Evolutionary conservation across 2,329 filamentous ascomycete species (phyloP), one percentile per base, ranked within the genome.

Genomic region (Lachnellula suecica): DNA sequence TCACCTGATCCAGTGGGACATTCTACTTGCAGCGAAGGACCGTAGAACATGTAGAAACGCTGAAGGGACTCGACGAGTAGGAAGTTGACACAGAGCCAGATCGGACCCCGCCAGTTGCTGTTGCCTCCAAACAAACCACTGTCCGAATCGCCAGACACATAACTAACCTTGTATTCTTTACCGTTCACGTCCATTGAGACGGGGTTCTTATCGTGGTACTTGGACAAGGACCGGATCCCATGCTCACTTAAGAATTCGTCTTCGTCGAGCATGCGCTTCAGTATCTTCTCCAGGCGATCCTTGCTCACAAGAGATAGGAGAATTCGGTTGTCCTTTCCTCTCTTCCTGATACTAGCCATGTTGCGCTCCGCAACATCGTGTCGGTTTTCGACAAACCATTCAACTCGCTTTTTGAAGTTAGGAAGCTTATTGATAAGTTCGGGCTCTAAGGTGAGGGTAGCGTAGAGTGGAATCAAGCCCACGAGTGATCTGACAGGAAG

Each of bases 21-120:
- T 70, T 97, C 93, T 11, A 97, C 88, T 71, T 96, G 83, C 66
- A 97, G 84, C 15, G 84, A 82, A 53, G 89, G 88, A 54, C 93
- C 93, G 67, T 97, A 97, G 77, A 96, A 97, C 73, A 97, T 87
- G 75, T 91, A 95, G 77, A 96, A 97, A 27, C 93, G 82, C 64
- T 96, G 89, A n/a, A 97, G 81, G 6, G 92, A 93, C 70, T 97
- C 93, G 37, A 97, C 88, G 13, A 97, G 81, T 48, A 97, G 74
- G 74, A 96, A 97, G 72, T 97, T 97, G 73, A 96, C 91, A 57
- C 91, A 94, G 44, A 97, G 79, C 93, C 93, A 97, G 62, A 96
- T 93, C 0, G 94, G 93, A 1, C 88, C 93, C 73, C 93, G 84
- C 93, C 93, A 97, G 72, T 97, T 97, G 71, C 91, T 96, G 79